Evolutionary conservation across 192 early-diverging fungal species (phyloP).

Genomic region (Rhizophlyctis rosea): DNA sequence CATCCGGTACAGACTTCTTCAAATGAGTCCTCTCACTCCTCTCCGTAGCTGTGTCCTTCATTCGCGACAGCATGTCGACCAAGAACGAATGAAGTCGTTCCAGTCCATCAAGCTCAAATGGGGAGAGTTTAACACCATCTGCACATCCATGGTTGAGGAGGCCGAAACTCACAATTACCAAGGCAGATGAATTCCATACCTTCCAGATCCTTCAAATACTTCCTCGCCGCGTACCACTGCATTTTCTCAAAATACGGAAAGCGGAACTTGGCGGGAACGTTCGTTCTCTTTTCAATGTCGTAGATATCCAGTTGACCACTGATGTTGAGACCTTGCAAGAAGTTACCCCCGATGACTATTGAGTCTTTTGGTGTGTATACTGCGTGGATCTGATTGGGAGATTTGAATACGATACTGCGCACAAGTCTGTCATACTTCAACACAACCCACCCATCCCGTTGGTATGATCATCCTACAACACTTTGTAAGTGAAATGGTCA

Average conservation of each 20-base stretch:
- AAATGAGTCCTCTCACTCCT: slow-evolving; percentile 27
- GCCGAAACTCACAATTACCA: background rate
- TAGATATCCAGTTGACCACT: slow-evolving; percentile 66
- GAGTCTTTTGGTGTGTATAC: slow-evolving; percentile 85
- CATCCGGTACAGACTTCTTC: slow-evolving; percentile 25
- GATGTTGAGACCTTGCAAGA: slow-evolving; percentile 78
- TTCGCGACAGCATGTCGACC: slow-evolving; percentile 3
- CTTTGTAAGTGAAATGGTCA: too few species aligned
- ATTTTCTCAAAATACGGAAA: slow-evolving; percentile 84
- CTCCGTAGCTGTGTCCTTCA: slow-evolving; percentile 18
- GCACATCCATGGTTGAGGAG: background rate
- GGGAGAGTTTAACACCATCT: slow-evolving; percentile 28
- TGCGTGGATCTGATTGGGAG: slow-evolving; percentile 75
- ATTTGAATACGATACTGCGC: background rate
- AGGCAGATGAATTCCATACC: slow-evolving; percentile 28
- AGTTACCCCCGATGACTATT: slow-evolving; percentile 93
- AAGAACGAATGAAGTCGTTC: slow-evolving; percentile 49
- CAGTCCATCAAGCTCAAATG: slow-evolving; percentile 57
- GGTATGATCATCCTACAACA: slow-evolving; percentile 73
- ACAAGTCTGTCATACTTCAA: background rate
- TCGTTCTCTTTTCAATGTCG: slow-evolving; percentile 74
- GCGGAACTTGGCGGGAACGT: slow-evolving; percentile 76
- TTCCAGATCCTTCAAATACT: slow-evolving; percentile 52
- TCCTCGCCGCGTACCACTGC: slow-evolving; percentile 76
- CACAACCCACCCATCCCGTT: slow-evolving; percentile 67